Evolutionary conservation across 805 yeast species (phyloP).

Genomic region (Wickerhamia fluorescens): DNA sequence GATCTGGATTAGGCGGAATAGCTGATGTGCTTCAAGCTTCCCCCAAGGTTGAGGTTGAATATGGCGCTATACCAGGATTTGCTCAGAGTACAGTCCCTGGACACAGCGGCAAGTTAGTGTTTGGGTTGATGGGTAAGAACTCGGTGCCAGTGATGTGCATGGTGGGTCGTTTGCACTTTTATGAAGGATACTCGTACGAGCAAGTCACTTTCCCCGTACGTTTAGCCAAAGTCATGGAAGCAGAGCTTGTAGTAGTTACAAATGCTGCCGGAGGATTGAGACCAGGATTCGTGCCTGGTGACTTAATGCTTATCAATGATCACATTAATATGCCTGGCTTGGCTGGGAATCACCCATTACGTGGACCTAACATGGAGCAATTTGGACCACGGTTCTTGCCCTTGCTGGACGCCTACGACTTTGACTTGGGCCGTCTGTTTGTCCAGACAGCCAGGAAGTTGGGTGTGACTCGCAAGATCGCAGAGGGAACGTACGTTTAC

Average conservation of each 20-base stretch:
- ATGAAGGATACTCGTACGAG: conserved; percentile 83
- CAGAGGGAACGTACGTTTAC: conserved; percentile 82
- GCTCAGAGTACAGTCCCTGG: conserved; percentile 80
- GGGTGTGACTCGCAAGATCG: conserved; percentile 51
- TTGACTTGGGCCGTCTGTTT: conserved; percentile 57
- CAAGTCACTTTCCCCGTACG: conserved; percentile 85
- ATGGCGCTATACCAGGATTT: conserved; percentile 73
- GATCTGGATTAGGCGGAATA: conserved; percentile 90
- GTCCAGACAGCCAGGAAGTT: conserved; percentile 44
- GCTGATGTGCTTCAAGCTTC: conserved; percentile 43
- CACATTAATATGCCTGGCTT: conserved; percentile 90
- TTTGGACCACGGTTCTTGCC: conserved; percentile 88
- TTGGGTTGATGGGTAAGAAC: conserved; percentile 66
- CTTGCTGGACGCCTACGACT: conserved; percentile 82
- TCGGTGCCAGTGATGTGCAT: conserved; percentile 79
- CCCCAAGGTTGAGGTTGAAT: conserved; percentile 47
- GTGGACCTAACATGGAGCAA: conserved; percentile 75
- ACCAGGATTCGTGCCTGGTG: conserved; percentile 64
- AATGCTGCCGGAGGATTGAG: conserved; percentile 95
- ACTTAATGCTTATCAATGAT: conserved; percentile 83
- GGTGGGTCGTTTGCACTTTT: conserved; percentile 90
- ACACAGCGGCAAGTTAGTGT: conserved; percentile 75
- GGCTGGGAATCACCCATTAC: conserved; percentile 78
- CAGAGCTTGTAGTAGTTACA: conserved; percentile 66
- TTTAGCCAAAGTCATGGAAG: conserved; percentile 58